Base-by-base conservation (phyloP, 306 rosid genomes). In the Quercus bicolor region DNA sequence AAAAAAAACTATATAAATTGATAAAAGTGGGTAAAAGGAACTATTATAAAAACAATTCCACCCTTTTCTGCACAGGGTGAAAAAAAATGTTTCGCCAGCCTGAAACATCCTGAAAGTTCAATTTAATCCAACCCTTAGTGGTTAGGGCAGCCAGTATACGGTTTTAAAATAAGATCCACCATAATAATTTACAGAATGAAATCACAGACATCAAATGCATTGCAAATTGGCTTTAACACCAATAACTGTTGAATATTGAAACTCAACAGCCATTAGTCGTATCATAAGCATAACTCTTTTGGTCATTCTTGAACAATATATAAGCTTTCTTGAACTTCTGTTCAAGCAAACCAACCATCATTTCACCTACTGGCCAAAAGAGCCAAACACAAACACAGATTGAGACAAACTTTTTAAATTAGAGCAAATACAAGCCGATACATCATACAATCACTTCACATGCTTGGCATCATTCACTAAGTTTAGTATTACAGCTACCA, bases 391-490 rank as follows among this genome's bases (percentile, higher is more conserved):
- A 48, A 64, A 14, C 40, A 59, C 70, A 1, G 8, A 68, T 10
- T 34, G 72, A 68, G 72, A 68, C 15, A 66, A 3, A 18, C 72
- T 18, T 34, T 12, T 33, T 66, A 33, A 34, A 66, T 33, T 33
- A 66, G 51, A 66, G 72, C 59, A 21, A 48, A 48, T 48, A 21
- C 57, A 56, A 72, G 68, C 64, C 37, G 75, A 73, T 81, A 79
- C 85, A 84, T 60, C 34, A 51, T 34, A 72, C 75, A 87, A 74
- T 24, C 84, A 75, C 77, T 26, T 62, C 72, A 66, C 62, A 20
- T 64, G 59, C 64, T 60, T 57, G 34, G 56, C 52, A 53, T 73
- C 53, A 68, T 68, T 23, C 76, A 73, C 64, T 16, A 11, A 64
- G 74, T 40, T 31, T 68, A 43, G 57, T 77, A 71, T 68, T 75